Evolutionary conservation across 2,329 filamentous ascomycete species (phyloP), one percentile per base, ranked within the genome.

Genomic region (Diplodia corticola): DNA sequence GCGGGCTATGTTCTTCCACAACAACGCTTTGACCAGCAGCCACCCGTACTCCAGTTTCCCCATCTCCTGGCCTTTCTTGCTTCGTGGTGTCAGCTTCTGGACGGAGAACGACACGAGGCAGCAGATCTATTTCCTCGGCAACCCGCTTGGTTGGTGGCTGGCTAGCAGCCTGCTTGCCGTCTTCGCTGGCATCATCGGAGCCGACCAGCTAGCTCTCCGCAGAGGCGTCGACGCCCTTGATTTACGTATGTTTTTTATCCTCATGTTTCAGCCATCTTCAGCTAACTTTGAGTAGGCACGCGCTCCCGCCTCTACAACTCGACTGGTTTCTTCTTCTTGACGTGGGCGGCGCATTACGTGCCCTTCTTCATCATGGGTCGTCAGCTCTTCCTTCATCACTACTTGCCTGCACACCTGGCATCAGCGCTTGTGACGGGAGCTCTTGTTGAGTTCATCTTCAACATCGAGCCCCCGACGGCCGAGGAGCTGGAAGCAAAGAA

Each of bases 11-110:
- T 99, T 99, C 86, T 94, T 91, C 86, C 95, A 99, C 85, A 99
- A 99, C 86, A 98, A 93, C 79, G 94, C 96, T 73, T 83, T 99
- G 76, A 99, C 95, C 51, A 96, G 93, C 82, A 96, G 92, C 76
- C 95, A 99, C 78, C 95, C 95, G 1, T 99, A 99, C 78, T 88
- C 95, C 49, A 97, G 92, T 73, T 90, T 93, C 77, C 95, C 95
- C 6, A 95, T 96, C 81, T 92, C 96, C 75, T 99, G 95, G 95
- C 95, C 95, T 1, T 98, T 99, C 86, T 85, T 99, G 76, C 87
- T 99, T 66, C 90, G 95, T 33, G 95, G 95, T 80, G 94, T 99
- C 72, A 97, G 93, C 80, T 99, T 99, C 89, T 99, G 95, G 95
- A 99, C 95, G 9, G 91, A 98, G 77, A 93, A 92, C 77, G 92